Conservation (phyloP, 371 early-diverging fungal genomes). For the Circinella umbellata region DNA sequence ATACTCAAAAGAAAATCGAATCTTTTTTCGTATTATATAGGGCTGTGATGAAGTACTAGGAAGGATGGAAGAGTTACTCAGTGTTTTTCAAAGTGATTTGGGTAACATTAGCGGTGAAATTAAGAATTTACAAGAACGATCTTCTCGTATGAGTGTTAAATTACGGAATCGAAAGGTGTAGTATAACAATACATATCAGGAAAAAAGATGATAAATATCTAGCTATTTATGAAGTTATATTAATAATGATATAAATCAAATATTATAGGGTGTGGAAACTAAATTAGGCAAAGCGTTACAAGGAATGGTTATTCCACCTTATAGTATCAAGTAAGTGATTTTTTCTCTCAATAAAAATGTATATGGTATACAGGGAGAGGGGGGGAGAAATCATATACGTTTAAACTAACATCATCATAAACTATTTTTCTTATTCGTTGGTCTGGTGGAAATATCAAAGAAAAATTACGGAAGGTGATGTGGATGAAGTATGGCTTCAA, state of each 20-base stretch:
- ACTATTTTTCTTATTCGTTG: no score
- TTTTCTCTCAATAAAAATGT: neutral
- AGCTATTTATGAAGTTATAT: no score
- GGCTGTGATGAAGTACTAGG: constrained; percentile 83
- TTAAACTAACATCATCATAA: no score
- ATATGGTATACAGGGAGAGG: neutral
- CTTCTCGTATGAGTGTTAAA: constrained; percentile 77
- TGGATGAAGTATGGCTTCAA: constrained; percentile 85
- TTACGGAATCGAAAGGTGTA: constrained; percentile 82
- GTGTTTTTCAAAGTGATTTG: constrained; percentile 84
- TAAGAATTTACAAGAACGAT: constrained; percentile 80
- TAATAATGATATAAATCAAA: neutral
- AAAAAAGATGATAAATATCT: neutral
- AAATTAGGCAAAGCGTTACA: constrained; percentile 74
- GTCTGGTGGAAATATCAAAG: constrained; percentile 23
- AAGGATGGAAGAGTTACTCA: constrained; percentile 86
- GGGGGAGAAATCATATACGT: no score
- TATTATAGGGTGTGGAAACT: constrained; percentile 63
- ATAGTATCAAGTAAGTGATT: constrained; percentile 64
- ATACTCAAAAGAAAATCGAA: neutral
- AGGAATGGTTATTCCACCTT: constrained; percentile 83
- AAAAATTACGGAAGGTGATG: constrained; percentile 86
- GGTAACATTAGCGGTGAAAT: constrained; percentile 90
- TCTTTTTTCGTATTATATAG: constrained; percentile 21
- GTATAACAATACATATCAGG: no score